Percentiles rank a stretch among this genome's conserved stretches.
phyloP scores from a whole-genome alignment of 441 rosid species.

The Aquilaria agallochum region DNA sequence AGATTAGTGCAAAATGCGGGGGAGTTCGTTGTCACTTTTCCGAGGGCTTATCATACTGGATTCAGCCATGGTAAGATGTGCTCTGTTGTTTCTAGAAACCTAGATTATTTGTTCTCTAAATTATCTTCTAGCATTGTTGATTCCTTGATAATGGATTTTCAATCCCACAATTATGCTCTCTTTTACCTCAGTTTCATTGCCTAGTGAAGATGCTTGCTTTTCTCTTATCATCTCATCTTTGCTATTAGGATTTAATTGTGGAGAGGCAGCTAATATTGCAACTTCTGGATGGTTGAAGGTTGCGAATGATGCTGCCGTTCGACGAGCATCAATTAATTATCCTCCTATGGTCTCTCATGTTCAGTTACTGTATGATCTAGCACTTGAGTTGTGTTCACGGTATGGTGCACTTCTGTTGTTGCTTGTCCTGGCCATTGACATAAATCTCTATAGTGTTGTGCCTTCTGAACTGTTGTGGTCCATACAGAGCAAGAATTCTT shows the following conservation, averaged over 20 bases:
- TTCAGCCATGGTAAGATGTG: slow-evolving; percentile 84
- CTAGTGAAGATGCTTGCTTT: background rate
- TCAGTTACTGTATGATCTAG: slow-evolving; percentile 96
- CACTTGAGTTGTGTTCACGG: slow-evolving; percentile 79
- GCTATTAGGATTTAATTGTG: slow-evolving; percentile 71
- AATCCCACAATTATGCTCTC: too few species aligned
- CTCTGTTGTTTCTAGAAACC: background rate
- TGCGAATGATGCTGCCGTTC: slow-evolving; percentile 93
- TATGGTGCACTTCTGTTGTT: slow-evolving; percentile 14
- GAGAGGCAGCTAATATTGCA: slow-evolving; percentile 91
- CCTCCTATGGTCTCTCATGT: slow-evolving; percentile 99
- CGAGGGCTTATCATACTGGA: slow-evolving; percentile 98
- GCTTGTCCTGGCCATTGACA: too few species aligned
- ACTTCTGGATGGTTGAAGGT: slow-evolving; percentile 91
- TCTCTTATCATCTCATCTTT: background rate
- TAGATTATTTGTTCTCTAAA: too few species aligned
- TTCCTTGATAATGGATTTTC: too few species aligned
- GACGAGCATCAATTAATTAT: slow-evolving; percentile 94
- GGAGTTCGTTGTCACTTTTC: slow-evolving; percentile 97
- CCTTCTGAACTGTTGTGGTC: too few species aligned
- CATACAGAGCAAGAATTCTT: too few species aligned
- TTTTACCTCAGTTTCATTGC: slow-evolving; percentile 5
- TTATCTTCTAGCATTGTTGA: too few species aligned
- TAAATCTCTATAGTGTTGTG: too few species aligned
- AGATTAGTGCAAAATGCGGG: slow-evolving; percentile 99